phyloP scores from a whole-genome alignment of 2,329 filamentous ascomycete species.

The Pseudogymnoascus sp. region DNA sequence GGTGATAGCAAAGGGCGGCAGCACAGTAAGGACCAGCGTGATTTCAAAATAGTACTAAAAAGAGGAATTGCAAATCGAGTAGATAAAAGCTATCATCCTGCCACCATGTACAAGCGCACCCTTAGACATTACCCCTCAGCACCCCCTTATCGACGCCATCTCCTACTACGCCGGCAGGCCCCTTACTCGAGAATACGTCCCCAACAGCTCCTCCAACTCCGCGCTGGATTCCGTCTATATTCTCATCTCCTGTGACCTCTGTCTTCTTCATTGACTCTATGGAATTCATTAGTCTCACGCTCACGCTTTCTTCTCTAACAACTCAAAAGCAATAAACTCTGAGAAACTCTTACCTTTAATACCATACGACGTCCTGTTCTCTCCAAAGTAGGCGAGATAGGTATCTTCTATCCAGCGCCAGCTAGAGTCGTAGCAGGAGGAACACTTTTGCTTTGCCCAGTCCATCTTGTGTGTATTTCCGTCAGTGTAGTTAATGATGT shows the following conservation, averaged over 20 bases:
- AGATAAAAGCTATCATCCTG: constrained; percentile 12
- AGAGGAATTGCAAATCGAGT: constrained; percentile 21
- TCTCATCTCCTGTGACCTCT: constrained; percentile 23
- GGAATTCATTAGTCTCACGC: background rate
- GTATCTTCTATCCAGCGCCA: constrained; percentile 26
- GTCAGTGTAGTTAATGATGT: background rate
- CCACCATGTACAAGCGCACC: background rate
- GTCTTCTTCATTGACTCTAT: constrained; percentile 22
- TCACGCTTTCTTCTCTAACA: background rate
- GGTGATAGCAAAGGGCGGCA: background rate
- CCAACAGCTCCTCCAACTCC: constrained; percentile 20
- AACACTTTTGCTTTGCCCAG: constrained; percentile 8
- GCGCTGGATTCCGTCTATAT: constrained; percentile 23
- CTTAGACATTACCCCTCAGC: constrained; percentile 19
- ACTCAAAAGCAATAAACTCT: background rate
- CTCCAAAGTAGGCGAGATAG: constrained; percentile 25
- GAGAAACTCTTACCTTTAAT: constrained; percentile 21
- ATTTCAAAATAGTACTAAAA: background rate
- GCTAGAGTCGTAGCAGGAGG: constrained; percentile 19
- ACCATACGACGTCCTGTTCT: constrained; percentile 25
- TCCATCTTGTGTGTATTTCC: constrained; percentile 8
- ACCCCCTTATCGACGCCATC: constrained; percentile 21
- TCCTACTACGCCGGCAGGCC: constrained; percentile 18
- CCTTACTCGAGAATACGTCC: constrained; percentile 17
- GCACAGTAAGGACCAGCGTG: background rate